phyloP scores from a whole-genome alignment of 1,284 basidiomycete genomes.

The Cutaneotrichosporon sp. region DNA sequence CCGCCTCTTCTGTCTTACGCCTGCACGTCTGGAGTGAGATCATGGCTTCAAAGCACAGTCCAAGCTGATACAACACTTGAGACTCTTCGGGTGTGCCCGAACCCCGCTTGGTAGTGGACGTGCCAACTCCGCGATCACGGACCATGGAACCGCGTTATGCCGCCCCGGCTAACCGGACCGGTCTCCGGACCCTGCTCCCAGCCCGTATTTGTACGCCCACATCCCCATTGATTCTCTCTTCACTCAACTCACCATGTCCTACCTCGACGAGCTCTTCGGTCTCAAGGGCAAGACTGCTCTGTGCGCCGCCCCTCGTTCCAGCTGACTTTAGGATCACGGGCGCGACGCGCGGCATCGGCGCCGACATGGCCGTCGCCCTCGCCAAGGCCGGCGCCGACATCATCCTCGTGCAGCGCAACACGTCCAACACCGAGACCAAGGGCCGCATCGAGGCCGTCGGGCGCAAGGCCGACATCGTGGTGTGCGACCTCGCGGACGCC shows the following conservation, averaged over 20 bases:
- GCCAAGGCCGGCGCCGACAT: conserved; percentile 70
- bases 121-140: background rate
- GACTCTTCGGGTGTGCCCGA: too few species aligned
- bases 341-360: conserved; percentile 53
- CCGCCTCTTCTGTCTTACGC: too few species aligned
- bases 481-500: conserved; percentile 74
- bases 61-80: too few species aligned
- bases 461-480: conserved; percentile 56
- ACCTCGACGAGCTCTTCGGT: conserved; percentile 53
- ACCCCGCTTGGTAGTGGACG: too few species aligned
- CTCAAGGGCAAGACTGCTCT: conserved; percentile 56
- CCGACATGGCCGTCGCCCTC: conserved; percentile 55
- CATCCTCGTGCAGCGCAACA: conserved; percentile 70
- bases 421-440: conserved; percentile 62
- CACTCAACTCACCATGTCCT: conserved; percentile 31
- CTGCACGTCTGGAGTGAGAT: too few species aligned
- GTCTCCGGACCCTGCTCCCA: conserved; percentile 2
- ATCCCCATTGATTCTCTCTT: background rate
- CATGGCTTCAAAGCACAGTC: too few species aligned
- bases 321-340: conserved; percentile 44
- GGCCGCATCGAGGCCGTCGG: conserved; percentile 59
- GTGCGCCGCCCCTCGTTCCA: conserved; percentile 38
- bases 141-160: conserved; percentile 4
- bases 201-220: conserved; percentile 1
- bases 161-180: conserved; percentile 15